Base-by-base conservation (phyloP, 495 filamentous ascomycete genomes). In the Penicillium verhagenii region DNA sequence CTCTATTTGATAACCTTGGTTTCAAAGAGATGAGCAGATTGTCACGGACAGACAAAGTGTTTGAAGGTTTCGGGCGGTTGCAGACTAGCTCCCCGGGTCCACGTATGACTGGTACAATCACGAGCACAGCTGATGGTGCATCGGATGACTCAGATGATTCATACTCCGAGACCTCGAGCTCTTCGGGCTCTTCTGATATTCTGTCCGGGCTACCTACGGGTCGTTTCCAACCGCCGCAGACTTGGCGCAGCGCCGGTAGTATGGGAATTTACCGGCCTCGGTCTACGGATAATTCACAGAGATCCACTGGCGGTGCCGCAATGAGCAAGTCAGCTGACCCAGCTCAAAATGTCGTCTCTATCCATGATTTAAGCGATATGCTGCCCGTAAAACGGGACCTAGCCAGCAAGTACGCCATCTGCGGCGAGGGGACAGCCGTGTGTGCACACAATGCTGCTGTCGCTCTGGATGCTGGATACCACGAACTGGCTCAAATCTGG, bases 1-100 rank as follows among this genome's bases (percentile, higher is more conserved):
- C 82, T 11, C 62, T 91, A 11, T 78, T 92, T 23, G 79, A 86
- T 31, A 76, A 86, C 7, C 67, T 86, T 19, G 76, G 79, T 4
- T 82, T 87, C 37, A 79, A 79, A 39, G 81, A 83, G 54, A 82
- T 77, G 59, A 85, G 85, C 20, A 77, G 84, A 37, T 56, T 74
- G 11, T 80, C 81, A 0, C 82, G 81, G 62, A 82, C 79, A 44
- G 83, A 86, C 45, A 86, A 82, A 50, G 82, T 86, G 6, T 96
- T 96, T 75, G 90, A 93, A 57, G 85, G 86, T 2, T 96, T 97
- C 74, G 92, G 91, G n/a, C 84, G 91, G 21, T 72, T 97, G 48
- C 77, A 72, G 62, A 86, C 71, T 61, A 80, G 59, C 68, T 85
- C 72, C 39, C 78, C 66, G 68, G 82, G 61, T 29, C 75, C 66